These are phyloP conservation scores for Ceratonia siliqua DNA, from an alignment of 306 rosid genomes.

Conservation along the genomic window DNA sequence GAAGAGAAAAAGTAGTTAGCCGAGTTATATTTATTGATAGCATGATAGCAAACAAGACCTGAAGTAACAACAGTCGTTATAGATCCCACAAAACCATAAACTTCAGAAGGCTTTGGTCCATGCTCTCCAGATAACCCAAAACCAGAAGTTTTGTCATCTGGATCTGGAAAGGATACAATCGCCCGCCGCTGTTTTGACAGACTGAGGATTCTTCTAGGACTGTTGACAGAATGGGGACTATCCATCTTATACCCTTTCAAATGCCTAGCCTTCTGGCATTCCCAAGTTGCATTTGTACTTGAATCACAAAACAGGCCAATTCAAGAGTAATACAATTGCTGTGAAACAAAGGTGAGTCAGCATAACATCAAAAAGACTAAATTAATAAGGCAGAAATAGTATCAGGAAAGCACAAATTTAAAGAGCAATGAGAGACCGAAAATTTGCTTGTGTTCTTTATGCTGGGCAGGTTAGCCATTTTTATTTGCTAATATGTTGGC, in stretches of 20 bases:
- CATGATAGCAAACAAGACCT: conserved; percentile 46
- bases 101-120: conserved; percentile 89
- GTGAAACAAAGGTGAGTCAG: background rate
- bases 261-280: background rate
- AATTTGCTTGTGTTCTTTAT: no score
- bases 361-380: background rate
- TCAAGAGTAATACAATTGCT: background rate
- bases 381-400: background rate
- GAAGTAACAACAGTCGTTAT: conserved; percentile 75
- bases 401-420: background rate
- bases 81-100: conserved; percentile 90
- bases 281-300: background rate
- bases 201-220: conserved; percentile 82
- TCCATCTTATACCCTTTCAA: conserved; percentile 56
- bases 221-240: conserved; percentile 70
- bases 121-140: conserved; percentile 68
- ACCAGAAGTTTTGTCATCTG: conserved; percentile 55
- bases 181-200: conserved; percentile 60
- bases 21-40: conserved; percentile 2
- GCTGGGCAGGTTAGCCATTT: background rate
- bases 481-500: background rate
- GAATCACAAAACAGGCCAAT: background rate
- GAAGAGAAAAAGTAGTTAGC: background rate
- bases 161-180: conserved; percentile 47
- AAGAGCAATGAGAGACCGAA: no score